These are phyloP conservation scores for Lactarius sanguifluus DNA, from an alignment of 768 basidiomycete species.

Conservation along the genomic window DNA sequence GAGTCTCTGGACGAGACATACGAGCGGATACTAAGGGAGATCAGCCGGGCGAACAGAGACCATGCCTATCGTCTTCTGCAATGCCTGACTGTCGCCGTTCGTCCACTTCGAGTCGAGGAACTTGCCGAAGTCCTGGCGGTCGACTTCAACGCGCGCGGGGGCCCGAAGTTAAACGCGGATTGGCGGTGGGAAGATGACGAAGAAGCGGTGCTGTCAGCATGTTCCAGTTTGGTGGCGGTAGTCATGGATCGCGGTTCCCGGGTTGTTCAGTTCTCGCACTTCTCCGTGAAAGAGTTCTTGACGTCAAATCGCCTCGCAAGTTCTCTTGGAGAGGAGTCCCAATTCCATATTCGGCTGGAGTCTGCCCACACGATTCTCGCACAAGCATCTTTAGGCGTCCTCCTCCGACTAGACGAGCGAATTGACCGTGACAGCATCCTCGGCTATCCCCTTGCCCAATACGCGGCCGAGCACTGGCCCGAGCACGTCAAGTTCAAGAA, in stretches of 20 bases:
- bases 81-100: no score
- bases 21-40: background rate
- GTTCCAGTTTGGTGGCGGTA: background rate
- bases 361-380: background rate
- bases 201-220: background rate
- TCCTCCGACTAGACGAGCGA: background rate
- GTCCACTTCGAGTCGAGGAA: background rate
- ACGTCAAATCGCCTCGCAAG: background rate
- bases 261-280: no score
- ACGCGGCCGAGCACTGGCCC: background rate
- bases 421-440: background rate
- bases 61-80: background rate
- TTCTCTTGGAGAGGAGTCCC: background rate
- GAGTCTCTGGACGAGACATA: slow-evolving; percentile 3
- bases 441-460: background rate
- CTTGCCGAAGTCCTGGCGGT: slow-evolving; percentile 2
- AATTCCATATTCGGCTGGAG: background rate
- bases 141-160: background rate
- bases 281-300: background rate
- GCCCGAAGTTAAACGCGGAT: background rate
- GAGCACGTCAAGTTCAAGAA: background rate
- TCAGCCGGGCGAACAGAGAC: background rate
- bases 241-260: background rate
- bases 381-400: background rate
- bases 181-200: background rate